phyloP scores from a whole-genome alignment of 768 basidiomycete species.

The Flagelloscypha sp. region DNA sequence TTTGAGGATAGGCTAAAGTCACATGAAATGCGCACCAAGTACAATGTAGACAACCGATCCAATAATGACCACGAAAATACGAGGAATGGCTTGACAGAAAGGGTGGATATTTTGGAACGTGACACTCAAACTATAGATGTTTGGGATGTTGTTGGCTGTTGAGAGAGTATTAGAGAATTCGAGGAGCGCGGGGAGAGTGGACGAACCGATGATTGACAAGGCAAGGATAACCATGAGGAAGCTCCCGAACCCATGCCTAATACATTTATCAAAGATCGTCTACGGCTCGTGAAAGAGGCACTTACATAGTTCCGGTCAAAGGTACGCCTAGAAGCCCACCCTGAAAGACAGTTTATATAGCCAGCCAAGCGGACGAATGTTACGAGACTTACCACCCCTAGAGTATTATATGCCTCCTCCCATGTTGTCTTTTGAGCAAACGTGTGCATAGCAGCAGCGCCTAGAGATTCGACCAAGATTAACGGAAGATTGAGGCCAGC shows the following conservation, averaged over 20 bases:
- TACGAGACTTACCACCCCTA: no score
- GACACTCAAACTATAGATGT: no score
- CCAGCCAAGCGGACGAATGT: no score
- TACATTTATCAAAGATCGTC: slow-evolving; percentile 36
- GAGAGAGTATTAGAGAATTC: not conserved
- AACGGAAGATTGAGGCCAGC: slow-evolving; percentile 5
- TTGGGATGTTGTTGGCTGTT: slow-evolving; percentile 33
- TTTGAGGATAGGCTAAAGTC: no score
- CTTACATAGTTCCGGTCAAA: no score
- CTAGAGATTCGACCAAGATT: slow-evolving; percentile 34
- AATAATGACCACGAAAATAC: slow-evolving; percentile 23
- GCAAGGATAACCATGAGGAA: slow-evolving; percentile 36
- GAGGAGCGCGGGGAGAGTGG: not conserved
- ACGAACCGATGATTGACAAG: slow-evolving; percentile 30
- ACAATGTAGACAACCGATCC: slow-evolving; percentile 34
- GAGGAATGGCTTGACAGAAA: slow-evolving; percentile 31
- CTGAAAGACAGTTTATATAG: no score
- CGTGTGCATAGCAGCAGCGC: slow-evolving; percentile 33
- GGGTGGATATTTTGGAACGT: slow-evolving; percentile 32
- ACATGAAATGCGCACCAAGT: no score
- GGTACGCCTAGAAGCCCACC: slow-evolving; percentile 37
- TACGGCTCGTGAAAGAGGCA: no score
- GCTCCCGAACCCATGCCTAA: slow-evolving; percentile 30
- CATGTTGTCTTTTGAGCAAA: slow-evolving; percentile 24
- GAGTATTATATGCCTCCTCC: slow-evolving; percentile 21